Base-by-base conservation (phyloP, 306 rosid species). In the Gleditsia sinensis region DNA sequence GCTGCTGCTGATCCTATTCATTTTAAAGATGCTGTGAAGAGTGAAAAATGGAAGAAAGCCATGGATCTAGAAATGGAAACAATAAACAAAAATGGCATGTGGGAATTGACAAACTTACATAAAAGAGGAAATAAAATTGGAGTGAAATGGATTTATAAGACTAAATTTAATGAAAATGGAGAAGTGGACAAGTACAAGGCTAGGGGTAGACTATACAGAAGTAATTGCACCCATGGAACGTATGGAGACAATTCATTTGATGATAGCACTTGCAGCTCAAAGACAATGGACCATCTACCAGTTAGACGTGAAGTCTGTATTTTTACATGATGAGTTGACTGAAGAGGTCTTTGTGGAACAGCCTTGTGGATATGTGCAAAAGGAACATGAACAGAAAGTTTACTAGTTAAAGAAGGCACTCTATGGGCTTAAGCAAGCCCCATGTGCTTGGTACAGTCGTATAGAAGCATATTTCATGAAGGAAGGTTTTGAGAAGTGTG, bases 121-220 rank as follows among this genome's bases (percentile, higher is more conserved):
- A n/a, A n/a, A n/a, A n/a, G n/a, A n/a, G n/a, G n/a, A n/a, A n/a
- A n/a, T n/a, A n/a, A n/a, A n/a, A n/a, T n/a, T n/a, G n/a, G n/a
- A n/a, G n/a, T n/a, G 4, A 67, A 67, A 19, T 67, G 72, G 58
- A n/a, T 43, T 67, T 67, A 19, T 14, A 7, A 43, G 9, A 61
- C 57, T 3, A 67, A 67, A 46, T 25, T 39, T 39, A 67, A 67
- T 6, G 72, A 42, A 43, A 46, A 67, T 46, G 27, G 56, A 25
- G 6, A 42, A 5, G 37, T 42, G 8, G 56, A 67, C 33, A 13
- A 46, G 12, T n/a, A n/a, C n/a, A n/a, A n/a, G n/a, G n/a, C n/a
- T n/a, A n/a, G n/a, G n/a, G n/a, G n/a, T n/a, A n/a, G 24, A 25
- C 3, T 8, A 67, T 23, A 9, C 1, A 13, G 39, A 67, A 21